These are phyloP conservation scores for Calocybe gangraenosa DNA, from an alignment of 768 basidiomycete genomes.

Conservation along the genomic window DNA sequence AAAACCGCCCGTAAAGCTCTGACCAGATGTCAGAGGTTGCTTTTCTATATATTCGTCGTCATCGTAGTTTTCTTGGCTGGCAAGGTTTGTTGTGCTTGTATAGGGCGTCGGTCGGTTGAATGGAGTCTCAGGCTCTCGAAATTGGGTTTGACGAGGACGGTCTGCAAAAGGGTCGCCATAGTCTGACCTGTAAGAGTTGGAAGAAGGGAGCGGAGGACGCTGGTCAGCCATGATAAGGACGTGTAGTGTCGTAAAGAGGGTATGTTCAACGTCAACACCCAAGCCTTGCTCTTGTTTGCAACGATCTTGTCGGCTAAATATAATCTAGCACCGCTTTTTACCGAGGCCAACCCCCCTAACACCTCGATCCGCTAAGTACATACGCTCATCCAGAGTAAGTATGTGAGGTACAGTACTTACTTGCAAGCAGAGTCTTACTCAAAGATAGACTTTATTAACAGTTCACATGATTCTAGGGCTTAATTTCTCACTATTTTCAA, in stretches of 20 bases:
- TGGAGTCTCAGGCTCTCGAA: constrained; percentile 50
- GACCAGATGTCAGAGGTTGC: constrained; percentile 62
- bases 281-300: constrained; percentile 21
- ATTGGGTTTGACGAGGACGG: constrained; percentile 56
- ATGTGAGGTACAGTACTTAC: no score
- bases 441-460: no score
- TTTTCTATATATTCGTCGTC: constrained; percentile 79
- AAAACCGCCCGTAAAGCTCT: constrained; percentile 54
- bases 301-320: constrained; percentile 13
- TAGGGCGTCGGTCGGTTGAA: constrained; percentile 33
- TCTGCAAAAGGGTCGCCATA: constrained; percentile 73
- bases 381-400: no score
- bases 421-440: no score
- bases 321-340: constrained; percentile 14
- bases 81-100: constrained; percentile 53
- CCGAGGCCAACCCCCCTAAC: constrained; percentile 8
- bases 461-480: no score
- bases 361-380: no score
- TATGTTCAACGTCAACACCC: constrained; percentile 17
- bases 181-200: constrained; percentile 25
- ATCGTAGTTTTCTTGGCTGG: constrained; percentile 36
- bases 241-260: constrained; percentile 2
- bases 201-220: constrained; percentile 32
- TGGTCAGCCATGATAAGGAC: constrained; percentile 30
- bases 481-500: no score